These are phyloP conservation scores for Diacronema lutheri DNA, from an alignment of 78 protist genomes.

Conservation along the genomic window DNA sequence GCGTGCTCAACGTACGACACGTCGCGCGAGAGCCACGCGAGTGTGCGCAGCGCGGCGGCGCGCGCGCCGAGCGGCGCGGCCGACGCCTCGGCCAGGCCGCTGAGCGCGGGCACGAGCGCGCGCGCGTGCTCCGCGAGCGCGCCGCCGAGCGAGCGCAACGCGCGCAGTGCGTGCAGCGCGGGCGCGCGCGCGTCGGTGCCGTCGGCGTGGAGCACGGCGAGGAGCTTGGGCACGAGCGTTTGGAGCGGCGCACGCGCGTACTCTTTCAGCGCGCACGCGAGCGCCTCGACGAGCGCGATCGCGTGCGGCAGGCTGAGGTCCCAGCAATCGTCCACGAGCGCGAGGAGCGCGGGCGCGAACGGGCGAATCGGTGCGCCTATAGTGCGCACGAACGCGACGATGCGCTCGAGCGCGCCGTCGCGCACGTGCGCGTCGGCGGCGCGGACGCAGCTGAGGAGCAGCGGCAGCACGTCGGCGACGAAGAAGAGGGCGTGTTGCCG, in stretches of 20 bases:
- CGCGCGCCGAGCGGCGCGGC: background rate
- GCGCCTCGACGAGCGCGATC: conserved; percentile 77
- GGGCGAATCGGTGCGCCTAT: conserved; percentile 87
- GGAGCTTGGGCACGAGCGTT: conserved; percentile 80
- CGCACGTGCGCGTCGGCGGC: background rate
- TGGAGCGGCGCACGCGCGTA: conserved; percentile 85
- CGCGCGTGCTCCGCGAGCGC: conserved; percentile 85
- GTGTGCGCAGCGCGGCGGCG: conserved; percentile 53
- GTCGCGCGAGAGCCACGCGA: conserved; percentile 61
- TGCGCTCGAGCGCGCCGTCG: background rate
- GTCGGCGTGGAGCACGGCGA: conserved; percentile 41
- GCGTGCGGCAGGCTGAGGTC: conserved; percentile 32
- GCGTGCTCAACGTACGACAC: background rate
- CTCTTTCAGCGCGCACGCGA: conserved; percentile 74
- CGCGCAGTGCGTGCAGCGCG: conserved; percentile 57
- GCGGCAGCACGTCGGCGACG: conserved; percentile 10
- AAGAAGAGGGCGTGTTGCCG: conserved; percentile 11
- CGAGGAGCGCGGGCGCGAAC: background rate
- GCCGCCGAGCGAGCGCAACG: conserved; percentile 79
- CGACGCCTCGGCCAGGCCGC: conserved; percentile 57
- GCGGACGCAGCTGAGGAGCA: background rate
- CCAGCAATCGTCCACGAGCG: conserved; percentile 82
- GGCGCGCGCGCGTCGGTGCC: background rate
- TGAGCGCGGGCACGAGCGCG: conserved; percentile 86
- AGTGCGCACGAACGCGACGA: conserved; percentile 65